phyloP scores from a whole-genome alignment of 176 grass and related monocot species.

The Avena insularis region DNA sequence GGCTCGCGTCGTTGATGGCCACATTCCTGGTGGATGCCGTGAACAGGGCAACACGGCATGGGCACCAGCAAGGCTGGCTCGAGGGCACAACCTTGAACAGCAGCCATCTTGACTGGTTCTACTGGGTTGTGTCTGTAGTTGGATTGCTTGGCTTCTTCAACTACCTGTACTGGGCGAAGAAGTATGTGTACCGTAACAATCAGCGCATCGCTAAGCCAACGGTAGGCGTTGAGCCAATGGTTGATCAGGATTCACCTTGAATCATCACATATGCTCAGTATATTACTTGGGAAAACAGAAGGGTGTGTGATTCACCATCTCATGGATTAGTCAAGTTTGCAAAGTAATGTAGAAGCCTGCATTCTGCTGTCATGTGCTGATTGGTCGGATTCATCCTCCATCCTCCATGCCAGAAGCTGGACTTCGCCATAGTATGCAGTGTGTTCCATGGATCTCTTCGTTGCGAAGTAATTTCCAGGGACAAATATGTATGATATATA shows the following conservation, averaged over 20 bases:
- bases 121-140: slow-evolving; percentile 49
- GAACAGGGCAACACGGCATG: slow-evolving; percentile 53
- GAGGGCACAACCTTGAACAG: slow-evolving; percentile 58
- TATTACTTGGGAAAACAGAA: background rate
- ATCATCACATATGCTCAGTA: background rate
- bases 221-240: background rate
- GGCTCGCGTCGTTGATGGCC: slow-evolving; percentile 52
- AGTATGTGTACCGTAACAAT: slow-evolving; percentile 51
- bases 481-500: background rate
- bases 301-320: background rate
- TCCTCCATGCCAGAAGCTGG: background rate
- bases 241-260: background rate
- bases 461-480: background rate
- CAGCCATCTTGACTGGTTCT: slow-evolving; percentile 65
- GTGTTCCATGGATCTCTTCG: background rate
- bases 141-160: slow-evolving; percentile 62
- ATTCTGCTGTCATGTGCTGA: background rate
- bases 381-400: background rate
- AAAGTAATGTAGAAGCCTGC: background rate
- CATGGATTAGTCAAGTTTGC: background rate
- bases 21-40: slow-evolving; percentile 51
- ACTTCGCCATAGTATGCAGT: background rate
- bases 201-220: background rate
- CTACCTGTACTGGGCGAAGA: slow-evolving; percentile 65
- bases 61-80: slow-evolving; percentile 54